Evolutionary conservation across 192 early-diverging fungal species (phyloP), one percentile per base, ranked within the genome.

Genomic region (Mortierella alpina): DNA sequence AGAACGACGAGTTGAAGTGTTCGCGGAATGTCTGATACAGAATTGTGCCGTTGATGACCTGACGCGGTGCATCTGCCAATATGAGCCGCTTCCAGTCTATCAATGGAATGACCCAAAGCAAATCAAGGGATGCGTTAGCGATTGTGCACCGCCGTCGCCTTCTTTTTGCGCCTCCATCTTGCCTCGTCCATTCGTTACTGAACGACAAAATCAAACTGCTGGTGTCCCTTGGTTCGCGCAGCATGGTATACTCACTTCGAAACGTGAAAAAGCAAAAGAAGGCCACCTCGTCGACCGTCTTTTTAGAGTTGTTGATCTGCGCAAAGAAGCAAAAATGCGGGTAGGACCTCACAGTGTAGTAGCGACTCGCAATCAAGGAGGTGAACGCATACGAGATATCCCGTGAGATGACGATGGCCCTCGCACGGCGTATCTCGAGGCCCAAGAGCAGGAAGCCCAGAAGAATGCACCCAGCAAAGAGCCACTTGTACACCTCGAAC

Each of bases 191-290:
- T 31, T 31, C 31, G 31, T 31, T 31, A 31, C 31, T 31, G 31
- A 31, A 31, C 31, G 31, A 31, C 31, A 31, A 31, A 31, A 31
- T 2, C 3, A 1, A 31, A 31, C 31, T 31, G 31, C 31, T 3
- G 31, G 31, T 31, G 31, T 31, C 31, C 31, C 31, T 31, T 31
- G 1, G 31, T 31, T 31, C 44, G 46, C 39, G 44, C 41, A 31
- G 17, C 12, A 6, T 23, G 41, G 40, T 17, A 13, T 2, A 70
- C 65, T 67, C 83, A 91, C 93, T 90, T 83, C 92, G 89, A 66
- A 96, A 91, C 10, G 87, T 86, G 75, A 96, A 96, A 66, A 93
- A 96, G 18, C 93, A 90, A 82, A 88, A 96, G 75, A 95, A 95
- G 8, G 94, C 93, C 14, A 95, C 39, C 2, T 86, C 68, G 60